Evolutionary conservation across 2,329 filamentous ascomycete species (phyloP), one percentile per base, ranked within the genome.

Genomic region (Capronia epimyces): DNA sequence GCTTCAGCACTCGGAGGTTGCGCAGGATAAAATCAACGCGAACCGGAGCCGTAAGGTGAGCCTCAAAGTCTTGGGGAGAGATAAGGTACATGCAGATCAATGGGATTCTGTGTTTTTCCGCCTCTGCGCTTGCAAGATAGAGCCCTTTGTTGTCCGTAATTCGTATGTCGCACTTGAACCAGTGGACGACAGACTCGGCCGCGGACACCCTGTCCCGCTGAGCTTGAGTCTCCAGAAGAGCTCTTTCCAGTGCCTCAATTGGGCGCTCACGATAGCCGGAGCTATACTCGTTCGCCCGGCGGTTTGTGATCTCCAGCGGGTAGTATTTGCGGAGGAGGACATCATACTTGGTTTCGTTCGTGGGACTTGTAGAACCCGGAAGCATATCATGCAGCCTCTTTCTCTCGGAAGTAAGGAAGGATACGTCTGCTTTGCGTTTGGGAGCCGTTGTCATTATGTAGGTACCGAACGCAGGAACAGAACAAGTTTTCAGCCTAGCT

Each of bases 121-220:
- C 87, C 43, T 77, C 75, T 50, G 81, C 70, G 49, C 79, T 82
- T 0, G 89, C 89, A 54, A 82, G 68, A 27, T 78, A 76, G 20
- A 95, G 67, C 0, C 80, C 80, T 7, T 79, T 84, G 65, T 95
- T 95, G 66, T 96, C 90, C 0, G 70, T 67, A 1, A 78, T 75
- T 2, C 89, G 78, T 44, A 95, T 69, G 65, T 95, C 90, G 63
- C 80, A 82, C 69, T 93, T 94, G 73, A 91, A 95, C 89, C 89
- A 95, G 68, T 95, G 87, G 0, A 95, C 79, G 0, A 95, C 84
- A 0, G 83, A 80, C 21, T 79, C 71, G 24, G 79, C 78, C 0
- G 76, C 70, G 1, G 69, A 55, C 10, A 86, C 75, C 1, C 70
- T 67, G 22, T 74, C 71, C 7, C 86, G 76, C 29, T 69, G 65